A percentile compares a stretch with the other conserved stretches of the same genome.
These are phyloP conservation scores for Singerocomus inundabilis DNA, from an alignment of 1,284 basidiomycete species.

Conservation along the genomic window DNA sequence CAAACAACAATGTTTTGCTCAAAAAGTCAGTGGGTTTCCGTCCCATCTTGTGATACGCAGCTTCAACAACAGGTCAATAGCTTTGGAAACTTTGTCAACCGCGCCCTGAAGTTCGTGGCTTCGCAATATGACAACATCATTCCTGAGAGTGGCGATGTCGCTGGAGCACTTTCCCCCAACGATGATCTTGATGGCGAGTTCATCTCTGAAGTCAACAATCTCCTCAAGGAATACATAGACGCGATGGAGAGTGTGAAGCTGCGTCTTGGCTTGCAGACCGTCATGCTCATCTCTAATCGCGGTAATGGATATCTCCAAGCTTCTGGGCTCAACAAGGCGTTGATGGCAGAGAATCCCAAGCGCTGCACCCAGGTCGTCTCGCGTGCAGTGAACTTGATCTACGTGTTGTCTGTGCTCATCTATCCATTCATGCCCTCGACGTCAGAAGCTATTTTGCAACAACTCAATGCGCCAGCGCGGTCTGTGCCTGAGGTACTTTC, in stretches of 20 bases:
- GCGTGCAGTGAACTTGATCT: slow-evolving; percentile 92
- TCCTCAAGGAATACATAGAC: slow-evolving; percentile 81
- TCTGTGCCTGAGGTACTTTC: slow-evolving; percentile 65
- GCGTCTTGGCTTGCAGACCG: slow-evolving; percentile 80
- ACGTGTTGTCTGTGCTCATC: slow-evolving; percentile 80
- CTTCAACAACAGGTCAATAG: slow-evolving; percentile 38
- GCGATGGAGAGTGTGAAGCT: slow-evolving; percentile 93
- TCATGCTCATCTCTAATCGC: slow-evolving; percentile 90
- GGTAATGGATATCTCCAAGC: slow-evolving; percentile 95
- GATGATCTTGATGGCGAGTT: slow-evolving; percentile 76
- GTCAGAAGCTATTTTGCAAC: slow-evolving; percentile 76
- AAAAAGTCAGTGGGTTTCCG: slow-evolving; percentile 74
- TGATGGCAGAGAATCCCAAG: slow-evolving; percentile 78
- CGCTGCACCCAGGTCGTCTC: slow-evolving; percentile 91
- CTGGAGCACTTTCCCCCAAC: slow-evolving; percentile 66
- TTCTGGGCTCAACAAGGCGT: slow-evolving; percentile 87
- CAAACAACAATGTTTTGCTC: slow-evolving; percentile 92
- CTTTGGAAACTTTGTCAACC: slow-evolving; percentile 98
- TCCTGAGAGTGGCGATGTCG: slow-evolving; percentile 72
- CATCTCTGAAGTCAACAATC: slow-evolving; percentile 76
- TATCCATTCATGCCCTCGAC: slow-evolving; percentile 98
- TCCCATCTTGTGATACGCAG: background rate
- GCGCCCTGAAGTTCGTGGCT: slow-evolving; percentile 87
- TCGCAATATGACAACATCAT: slow-evolving; percentile 83
- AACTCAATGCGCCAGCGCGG: slow-evolving; percentile 89